Evolutionary conservation across 2,329 filamentous ascomycete genomes (phyloP), one percentile per base, ranked within the genome.

Genomic region (Bipolaris oryzae): DNA sequence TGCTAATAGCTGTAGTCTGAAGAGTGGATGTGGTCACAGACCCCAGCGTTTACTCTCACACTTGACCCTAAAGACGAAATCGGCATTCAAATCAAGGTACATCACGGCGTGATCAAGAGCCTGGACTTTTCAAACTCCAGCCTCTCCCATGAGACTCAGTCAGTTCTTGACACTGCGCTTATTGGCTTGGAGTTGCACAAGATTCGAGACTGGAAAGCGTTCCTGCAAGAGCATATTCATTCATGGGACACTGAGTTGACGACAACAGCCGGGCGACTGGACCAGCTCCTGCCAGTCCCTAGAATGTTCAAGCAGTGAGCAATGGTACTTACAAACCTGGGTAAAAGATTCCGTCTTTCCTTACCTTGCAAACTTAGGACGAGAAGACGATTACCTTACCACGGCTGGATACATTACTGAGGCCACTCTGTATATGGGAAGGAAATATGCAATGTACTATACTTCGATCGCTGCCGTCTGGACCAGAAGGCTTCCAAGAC

Each of bases 21-120:
- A 3, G 84, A 87, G 10, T 97, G 92, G 92, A 89, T 89, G 55
- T 96, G 89, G 76, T 85, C 85, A 2, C 92, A 96, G 77, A 96
- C 93, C 1, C 93, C 93, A 1, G 88, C 88, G 53, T 97, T 96
- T 74, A 86, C 84, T 7, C 87, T 94, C 5, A 48, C 49, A 34
- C 59, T 70, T 13, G 60, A 69, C 25, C 86, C 85, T 3, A 87
- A 84, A 3, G 78, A 84, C 34, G 62, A 60, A 10, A 53, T 63
- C 7, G 53, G 61, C 7, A 43, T 74, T 16, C 57, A 64, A 7
- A 66, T 75, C 58, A 68, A 65, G 21, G 74, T 73, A 77, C 88
- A 35, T 83, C 82, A 60, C 79, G 86, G 61, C 79, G 86, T 39
- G 81, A 89, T 76, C 79, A 85, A 53, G 78, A 87, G 53, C 33